Percentiles rank a stretch among this genome's conserved stretches.
Conservation (phyloP, 148 eudicot genomes). For the Amaranthus hypochondriacus region DNA sequence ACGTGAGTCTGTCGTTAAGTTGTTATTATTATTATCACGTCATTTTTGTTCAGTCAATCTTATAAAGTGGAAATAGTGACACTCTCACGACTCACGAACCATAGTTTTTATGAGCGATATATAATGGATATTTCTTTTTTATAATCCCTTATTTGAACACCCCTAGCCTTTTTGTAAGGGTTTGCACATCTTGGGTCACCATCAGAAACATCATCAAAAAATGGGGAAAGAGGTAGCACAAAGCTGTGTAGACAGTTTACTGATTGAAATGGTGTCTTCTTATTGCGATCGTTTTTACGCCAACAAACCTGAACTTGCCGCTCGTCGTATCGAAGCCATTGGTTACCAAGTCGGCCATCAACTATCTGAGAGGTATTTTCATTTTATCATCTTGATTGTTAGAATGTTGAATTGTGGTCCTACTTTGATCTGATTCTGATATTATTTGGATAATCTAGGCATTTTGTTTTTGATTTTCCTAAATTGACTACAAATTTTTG, state of each 20-base stretch:
- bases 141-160: too few species aligned
- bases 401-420: not conserved
- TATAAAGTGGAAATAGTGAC: too few species aligned
- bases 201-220: not conserved
- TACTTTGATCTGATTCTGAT: not conserved
- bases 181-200: too few species aligned
- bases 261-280: slow-evolving; percentile 75
- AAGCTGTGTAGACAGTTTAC: slow-evolving; percentile 80
- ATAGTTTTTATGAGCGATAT: too few species aligned
- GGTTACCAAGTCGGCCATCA: slow-evolving; percentile 96
- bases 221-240: slow-evolving; percentile 81
- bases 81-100: too few species aligned
- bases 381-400: not conserved
- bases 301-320: slow-evolving; percentile 91
- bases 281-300: slow-evolving; percentile 69
- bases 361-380: slow-evolving; percentile 73
- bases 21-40: too few species aligned
- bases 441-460: not conserved
- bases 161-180: too few species aligned
- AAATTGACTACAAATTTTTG: not conserved
- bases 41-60: too few species aligned
- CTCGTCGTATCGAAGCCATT: slow-evolving; percentile 91
- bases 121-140: too few species aligned
- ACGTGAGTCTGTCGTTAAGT: too few species aligned
- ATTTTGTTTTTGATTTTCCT: not conserved